These are phyloP conservation scores for Diutina siamensis DNA, from an alignment of 1,139 yeast genomes.

Conservation along the genomic window DNA sequence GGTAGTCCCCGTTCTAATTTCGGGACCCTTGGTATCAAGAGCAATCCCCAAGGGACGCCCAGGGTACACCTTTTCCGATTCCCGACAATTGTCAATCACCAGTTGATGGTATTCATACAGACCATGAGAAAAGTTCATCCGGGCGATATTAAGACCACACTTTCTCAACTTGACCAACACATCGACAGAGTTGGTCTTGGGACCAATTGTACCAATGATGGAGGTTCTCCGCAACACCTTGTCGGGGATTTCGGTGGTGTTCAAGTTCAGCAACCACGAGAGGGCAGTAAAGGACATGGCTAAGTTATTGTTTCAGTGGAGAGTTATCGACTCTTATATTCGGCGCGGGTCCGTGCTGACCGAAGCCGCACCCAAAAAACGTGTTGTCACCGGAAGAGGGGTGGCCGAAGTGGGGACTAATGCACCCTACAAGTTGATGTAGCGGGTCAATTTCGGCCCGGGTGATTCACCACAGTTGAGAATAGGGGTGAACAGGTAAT, in stretches of 20 bases:
- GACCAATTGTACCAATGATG: slow-evolving; percentile 96
- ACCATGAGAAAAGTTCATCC: slow-evolving; percentile 99
- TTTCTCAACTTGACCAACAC: slow-evolving; percentile 78
- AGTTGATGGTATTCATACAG: slow-evolving; percentile 93
- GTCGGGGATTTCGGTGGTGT: slow-evolving; percentile 70
- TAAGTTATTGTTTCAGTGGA: not conserved
- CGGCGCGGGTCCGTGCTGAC: not conserved
- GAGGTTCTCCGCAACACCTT: slow-evolving; percentile 87
- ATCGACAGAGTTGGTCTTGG: slow-evolving; percentile 89
- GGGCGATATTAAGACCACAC: slow-evolving; percentile 93
- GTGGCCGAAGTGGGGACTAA: not conserved
- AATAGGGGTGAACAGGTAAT: too few species aligned
- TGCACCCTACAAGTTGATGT: too few species aligned
- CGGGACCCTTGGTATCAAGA: slow-evolving; percentile 98
- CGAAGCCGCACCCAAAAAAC: not conserved
- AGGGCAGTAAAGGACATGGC: slow-evolving; percentile 21
- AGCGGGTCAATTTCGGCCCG: too few species aligned
- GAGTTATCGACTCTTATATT: not conserved
- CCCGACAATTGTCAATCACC: slow-evolving; percentile 91
- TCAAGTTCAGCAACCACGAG: slow-evolving; percentile 74
- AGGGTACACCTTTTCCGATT: slow-evolving; percentile 78
- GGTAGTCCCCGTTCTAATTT: slow-evolving; percentile 97
- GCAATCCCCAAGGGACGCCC: slow-evolving; percentile 99
- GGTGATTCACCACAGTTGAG: too few species aligned
- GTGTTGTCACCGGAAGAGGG: not conserved